Evolutionary conservation across 2,329 filamentous ascomycete genomes (phyloP).

Genomic region (Aspergillus terreus): DNA sequence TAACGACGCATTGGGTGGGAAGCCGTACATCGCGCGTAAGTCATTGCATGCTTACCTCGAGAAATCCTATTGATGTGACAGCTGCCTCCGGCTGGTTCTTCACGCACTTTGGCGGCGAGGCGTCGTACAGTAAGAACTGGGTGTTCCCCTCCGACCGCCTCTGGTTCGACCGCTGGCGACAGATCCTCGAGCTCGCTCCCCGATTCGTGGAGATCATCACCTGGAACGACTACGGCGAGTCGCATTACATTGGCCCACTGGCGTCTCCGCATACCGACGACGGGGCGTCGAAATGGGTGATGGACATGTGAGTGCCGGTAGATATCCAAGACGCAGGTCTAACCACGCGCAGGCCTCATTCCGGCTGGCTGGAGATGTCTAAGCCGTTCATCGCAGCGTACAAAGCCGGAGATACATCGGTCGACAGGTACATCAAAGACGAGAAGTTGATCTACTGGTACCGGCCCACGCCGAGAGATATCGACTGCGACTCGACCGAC

Average conservation of each 20-base stretch:
- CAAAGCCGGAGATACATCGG: conserved; percentile 42
- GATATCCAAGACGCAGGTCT: background rate
- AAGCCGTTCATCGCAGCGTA: conserved; percentile 53
- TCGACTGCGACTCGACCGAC: conserved; percentile 52
- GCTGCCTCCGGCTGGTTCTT: conserved; percentile 51
- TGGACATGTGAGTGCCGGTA: conserved; percentile 41
- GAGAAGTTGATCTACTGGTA: conserved; percentile 57
- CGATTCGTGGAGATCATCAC: conserved; percentile 48
- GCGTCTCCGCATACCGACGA: conserved; percentile 37
- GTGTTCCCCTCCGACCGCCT: conserved; percentile 44
- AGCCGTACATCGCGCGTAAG: conserved; percentile 49
- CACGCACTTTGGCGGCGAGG: conserved; percentile 46
- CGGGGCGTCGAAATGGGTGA: conserved; percentile 47
- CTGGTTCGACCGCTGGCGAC: conserved; percentile 42
- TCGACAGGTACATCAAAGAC: conserved; percentile 38
- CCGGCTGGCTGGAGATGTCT: conserved; percentile 53
- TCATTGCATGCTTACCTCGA: conserved; percentile 4
- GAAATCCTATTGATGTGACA: conserved; percentile 9
- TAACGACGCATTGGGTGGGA: conserved; percentile 30
- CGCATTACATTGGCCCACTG: conserved; percentile 52
- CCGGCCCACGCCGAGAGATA: conserved; percentile 45
- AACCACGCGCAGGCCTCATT: conserved; percentile 40
- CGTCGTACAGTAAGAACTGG: conserved; percentile 52
- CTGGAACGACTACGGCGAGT: conserved; percentile 55
- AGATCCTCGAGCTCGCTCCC: conserved; percentile 44